These are phyloP conservation scores for Trifolium dubium DNA, from an alignment of 306 rosid species.

Conservation along the genomic window DNA sequence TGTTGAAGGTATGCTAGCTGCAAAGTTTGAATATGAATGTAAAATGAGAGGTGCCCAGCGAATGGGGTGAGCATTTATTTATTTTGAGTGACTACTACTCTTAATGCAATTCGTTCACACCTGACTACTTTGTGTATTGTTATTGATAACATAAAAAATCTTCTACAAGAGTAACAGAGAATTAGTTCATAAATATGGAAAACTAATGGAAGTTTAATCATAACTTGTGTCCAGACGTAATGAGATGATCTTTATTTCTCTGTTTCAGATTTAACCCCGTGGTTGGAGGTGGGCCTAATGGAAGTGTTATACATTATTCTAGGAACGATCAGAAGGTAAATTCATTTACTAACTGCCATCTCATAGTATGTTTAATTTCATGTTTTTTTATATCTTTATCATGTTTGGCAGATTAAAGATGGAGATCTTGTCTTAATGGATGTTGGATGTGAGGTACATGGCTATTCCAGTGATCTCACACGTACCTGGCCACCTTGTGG, in stretches of 20 bases:
- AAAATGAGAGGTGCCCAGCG: conserved; percentile 90
- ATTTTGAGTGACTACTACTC: conserved; percentile 31
- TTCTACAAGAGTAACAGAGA: conserved; percentile 31
- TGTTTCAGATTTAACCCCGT: conserved; percentile 86
- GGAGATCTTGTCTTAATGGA: conserved; percentile 97
- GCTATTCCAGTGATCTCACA: conserved; percentile 92
- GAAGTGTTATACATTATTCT: conserved; percentile 84
- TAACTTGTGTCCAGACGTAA: conserved; percentile 9
- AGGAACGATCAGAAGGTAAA: conserved; percentile 91
- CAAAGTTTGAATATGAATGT: conserved; percentile 94
- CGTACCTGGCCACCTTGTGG: conserved; percentile 98
- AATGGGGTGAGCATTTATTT: conserved; percentile 77
- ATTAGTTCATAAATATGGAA: conserved; percentile 25
- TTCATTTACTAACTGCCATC: conserved; percentile 33
- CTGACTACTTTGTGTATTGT: conserved; percentile 15
- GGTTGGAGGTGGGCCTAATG: conserved; percentile 95
- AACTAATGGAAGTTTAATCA: conserved; percentile 15
- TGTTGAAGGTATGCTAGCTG: conserved; percentile 74
- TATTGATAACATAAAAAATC: conserved; percentile 13
- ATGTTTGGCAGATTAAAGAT: conserved; percentile 69
- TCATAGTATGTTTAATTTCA: conserved; percentile 24
- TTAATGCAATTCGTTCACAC: conserved; percentile 17
- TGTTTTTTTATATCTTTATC: conserved; percentile 35
- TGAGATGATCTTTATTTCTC: conserved; percentile 26
- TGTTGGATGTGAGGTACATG: conserved; percentile 92